Base-by-base conservation (phyloP, 106 monocot species). In the Phalaenopsis equestris region DNA sequence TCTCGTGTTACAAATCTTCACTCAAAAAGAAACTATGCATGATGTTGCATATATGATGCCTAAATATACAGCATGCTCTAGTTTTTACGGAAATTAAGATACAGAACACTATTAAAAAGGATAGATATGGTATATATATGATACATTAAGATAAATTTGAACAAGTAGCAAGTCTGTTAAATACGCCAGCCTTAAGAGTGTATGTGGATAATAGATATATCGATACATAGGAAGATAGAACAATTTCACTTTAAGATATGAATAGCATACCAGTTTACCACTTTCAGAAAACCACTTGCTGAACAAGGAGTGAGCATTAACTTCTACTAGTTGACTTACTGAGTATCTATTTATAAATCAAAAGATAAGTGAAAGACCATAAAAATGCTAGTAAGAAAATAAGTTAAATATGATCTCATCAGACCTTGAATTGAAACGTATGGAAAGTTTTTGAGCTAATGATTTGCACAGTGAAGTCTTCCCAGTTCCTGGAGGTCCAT, bases 221-320 rank as follows among this genome's bases (percentile, higher is more conserved):
- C 14, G 10, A 70, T 70, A 39, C 39, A 70, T 39, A 70, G 5
- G n/a, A 9, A 61, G 37, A 70, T 36, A 39, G 39, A 70, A 39
- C 70, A 70, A 70, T 38, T 37, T 16, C 15, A 15, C n/a, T 70
- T 70, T 15, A 39, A 36, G 41, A 39, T 39, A 39, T 70, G 70
- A 70, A 70, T 70, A 79, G 56, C 86, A 61, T 93, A 99, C 99
- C 91, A 99, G 61, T 84, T 99, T 99, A 30, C 99, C 99, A 84
- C 99, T 99, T 86, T 99, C 99, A 81, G 99, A 95, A 82, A 95
- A 99, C 95, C 99, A 95, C 86, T 99, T 99, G 93, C 95, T 99
- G 82, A 99, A 99, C 77, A 99, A 85, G 30, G 99, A 99, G 80
- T 99, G 99, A 30, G 99, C 99, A 90, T 99, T 95, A 23, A 99